Evolutionary conservation across 495 filamentous ascomycete genomes (phyloP), one percentile per base, ranked within the genome.

Genomic region (Cladorrhinum samala): DNA sequence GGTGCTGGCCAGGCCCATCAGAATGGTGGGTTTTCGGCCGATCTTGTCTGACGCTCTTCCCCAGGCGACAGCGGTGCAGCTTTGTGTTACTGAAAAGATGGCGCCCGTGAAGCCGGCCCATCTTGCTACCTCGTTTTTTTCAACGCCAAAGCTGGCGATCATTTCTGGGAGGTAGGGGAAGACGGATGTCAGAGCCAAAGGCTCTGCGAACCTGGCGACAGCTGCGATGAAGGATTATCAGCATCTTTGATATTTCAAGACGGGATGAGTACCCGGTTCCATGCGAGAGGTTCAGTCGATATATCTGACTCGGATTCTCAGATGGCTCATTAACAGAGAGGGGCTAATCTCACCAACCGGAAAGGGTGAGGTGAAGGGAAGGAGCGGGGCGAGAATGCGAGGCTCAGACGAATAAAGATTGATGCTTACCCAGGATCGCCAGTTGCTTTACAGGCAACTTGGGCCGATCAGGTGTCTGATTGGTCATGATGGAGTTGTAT

Each of bases 111-210:
- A 73, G 27, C 88, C 73, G 11, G 84, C 86, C 84, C 86, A 92
- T 77, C 82, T 82, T 44, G 85, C 88, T 42, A 95, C 78, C 20
- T 90, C 76, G 45, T 82, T 76, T 54, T 81, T 75, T 20, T 83
- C 76, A n/a, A 94, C 77, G 16, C 83, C 82, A 54, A 95, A 86
- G 69, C 77, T 83, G 56, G 85, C 80, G 47, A 93, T 87, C 84
- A 95, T 90, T 72, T 91, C 91, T 20, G 87, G 88, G 36, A 97
- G 77, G 66, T 97, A 97, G 14, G 92, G 92, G 55, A 86, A 88
- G 55, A 95, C 82, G 8, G 86, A 91, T 4, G 91, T 95, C 57
- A 90, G 72, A 20, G 89, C 85, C 37, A 95, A 73, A 45, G 75
- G 92, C 65, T 97, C 92, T 46, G 91, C 88, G 62, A 97, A 91